Evolutionary conservation across 2,329 filamentous ascomycete genomes (phyloP).

Genomic region (Colletotrichum endophyticum): DNA sequence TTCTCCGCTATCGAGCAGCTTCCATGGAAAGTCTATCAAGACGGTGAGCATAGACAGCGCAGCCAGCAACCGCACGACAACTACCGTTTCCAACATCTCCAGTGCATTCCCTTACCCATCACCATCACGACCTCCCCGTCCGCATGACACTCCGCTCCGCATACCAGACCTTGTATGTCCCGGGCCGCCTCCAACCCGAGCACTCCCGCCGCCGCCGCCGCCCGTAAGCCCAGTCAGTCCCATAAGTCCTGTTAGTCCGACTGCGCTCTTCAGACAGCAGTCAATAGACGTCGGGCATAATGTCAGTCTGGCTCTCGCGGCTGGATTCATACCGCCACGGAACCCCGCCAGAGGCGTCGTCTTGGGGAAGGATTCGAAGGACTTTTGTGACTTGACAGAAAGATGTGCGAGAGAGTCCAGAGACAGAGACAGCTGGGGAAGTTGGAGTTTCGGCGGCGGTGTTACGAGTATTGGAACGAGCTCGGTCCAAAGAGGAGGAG

Average conservation of each 20-base stretch:
- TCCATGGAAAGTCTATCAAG: not conserved
- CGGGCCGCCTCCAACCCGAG: conserved; percentile 50
- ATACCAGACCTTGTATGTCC: conserved; percentile 39
- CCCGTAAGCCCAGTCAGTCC: conserved; percentile 7
- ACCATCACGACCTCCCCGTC: conserved; percentile 37
- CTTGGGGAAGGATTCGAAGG: conserved; percentile 27
- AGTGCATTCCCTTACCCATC: conserved; percentile 21
- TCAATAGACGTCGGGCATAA: not conserved
- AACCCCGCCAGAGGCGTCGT: conserved; percentile 20
- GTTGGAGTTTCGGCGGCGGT: conserved; percentile 27
- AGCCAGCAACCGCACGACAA: not conserved
- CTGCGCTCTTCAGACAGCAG: not conserved
- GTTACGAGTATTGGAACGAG: not conserved
- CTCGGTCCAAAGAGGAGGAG: conserved; percentile 7
- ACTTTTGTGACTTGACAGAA: conserved; percentile 35
- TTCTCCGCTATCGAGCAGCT: not conserved
- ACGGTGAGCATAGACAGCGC: conserved; percentile 16
- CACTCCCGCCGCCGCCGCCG: conserved; percentile 40
- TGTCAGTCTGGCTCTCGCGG: conserved; percentile 14
- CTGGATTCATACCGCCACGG: conserved; percentile 14
- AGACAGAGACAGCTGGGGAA: conserved; percentile 39
- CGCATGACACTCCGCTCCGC: conserved; percentile 38
- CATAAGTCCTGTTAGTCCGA: not conserved
- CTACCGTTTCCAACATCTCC: not conserved
- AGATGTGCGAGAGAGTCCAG: conserved; percentile 31